A percentile compares a stretch with the other conserved stretches of the same genome.
phyloP scores from a whole-genome alignment of 345 rosid species.

The Capsella bursapastoris region DNA sequence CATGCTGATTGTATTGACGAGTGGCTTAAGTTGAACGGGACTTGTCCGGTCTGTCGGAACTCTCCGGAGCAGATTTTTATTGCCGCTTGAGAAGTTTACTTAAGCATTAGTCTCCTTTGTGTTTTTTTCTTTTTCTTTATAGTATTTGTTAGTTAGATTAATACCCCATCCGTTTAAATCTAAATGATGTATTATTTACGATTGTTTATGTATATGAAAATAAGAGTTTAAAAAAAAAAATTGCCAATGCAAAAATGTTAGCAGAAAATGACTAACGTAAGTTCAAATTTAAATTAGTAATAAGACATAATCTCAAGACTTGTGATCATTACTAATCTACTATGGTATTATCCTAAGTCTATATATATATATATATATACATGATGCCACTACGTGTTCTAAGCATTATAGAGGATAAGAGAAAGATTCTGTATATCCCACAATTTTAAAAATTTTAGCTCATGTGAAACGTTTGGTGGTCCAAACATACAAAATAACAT shows the following conservation, averaged over 20 bases:
- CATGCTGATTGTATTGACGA: constrained; percentile 64
- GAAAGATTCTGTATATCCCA: too few species aligned
- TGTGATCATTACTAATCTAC: too few species aligned
- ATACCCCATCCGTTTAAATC: neutral
- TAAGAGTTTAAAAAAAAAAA: neutral
- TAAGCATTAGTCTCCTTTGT: neutral
- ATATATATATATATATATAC: too few species aligned
- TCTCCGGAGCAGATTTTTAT: constrained; percentile 42
- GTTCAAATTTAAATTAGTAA: too few species aligned
- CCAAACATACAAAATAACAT: neutral
- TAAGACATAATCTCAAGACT: too few species aligned
- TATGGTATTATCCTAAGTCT: too few species aligned
- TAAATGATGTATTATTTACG: neutral
- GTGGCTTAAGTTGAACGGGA: constrained; percentile 61
- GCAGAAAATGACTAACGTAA: too few species aligned
- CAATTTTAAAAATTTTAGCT: too few species aligned
- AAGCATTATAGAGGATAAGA: too few species aligned
- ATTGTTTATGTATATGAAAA: too few species aligned
- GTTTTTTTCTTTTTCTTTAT: neutral
- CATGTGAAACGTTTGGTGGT: neutral
- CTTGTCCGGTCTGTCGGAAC: constrained; percentile 70
- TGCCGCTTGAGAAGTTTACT: neutral
- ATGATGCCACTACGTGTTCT: too few species aligned
- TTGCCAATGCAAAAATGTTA: too few species aligned
- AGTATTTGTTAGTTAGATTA: constrained; percentile 1